These are phyloP conservation scores for Yarrowia porcina DNA, from an alignment of 805 yeast species.

Conservation along the genomic window DNA sequence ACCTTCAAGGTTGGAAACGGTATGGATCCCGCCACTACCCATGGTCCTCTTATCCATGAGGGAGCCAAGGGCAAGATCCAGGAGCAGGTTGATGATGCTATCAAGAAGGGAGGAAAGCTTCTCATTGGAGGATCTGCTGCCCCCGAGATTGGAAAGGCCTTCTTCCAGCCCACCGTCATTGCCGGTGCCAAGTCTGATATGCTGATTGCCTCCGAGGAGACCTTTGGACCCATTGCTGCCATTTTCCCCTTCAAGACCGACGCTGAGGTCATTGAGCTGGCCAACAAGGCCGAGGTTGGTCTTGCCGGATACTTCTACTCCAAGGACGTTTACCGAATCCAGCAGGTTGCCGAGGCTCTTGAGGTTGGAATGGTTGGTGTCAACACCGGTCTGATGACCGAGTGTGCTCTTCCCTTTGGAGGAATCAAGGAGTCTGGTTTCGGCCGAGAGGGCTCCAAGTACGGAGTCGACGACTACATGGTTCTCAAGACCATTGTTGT, in stretches of 20 bases:
- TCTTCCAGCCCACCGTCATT: constrained; percentile 66
- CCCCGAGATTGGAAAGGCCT: constrained; percentile 56
- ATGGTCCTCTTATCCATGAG: constrained; percentile 71
- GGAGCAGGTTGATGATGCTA: constrained; percentile 64
- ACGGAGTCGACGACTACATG: constrained; percentile 72
- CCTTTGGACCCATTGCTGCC: constrained; percentile 80
- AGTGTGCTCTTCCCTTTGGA: constrained; percentile 51
- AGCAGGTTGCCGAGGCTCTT: constrained; percentile 62
- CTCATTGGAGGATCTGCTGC: constrained; percentile 58
- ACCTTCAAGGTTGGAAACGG: constrained; percentile 61
- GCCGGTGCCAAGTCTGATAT: constrained; percentile 57
- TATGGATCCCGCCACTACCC: constrained; percentile 54
- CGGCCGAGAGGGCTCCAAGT: constrained; percentile 76
- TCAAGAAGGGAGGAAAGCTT: constrained; percentile 59
- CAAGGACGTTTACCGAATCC: constrained; percentile 50
- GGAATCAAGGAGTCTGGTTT: constrained; percentile 77
- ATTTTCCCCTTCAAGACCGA: constrained; percentile 61
- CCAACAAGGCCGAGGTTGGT: constrained; percentile 69
- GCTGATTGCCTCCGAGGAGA: constrained; percentile 63
- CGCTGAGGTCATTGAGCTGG: constrained; percentile 58
- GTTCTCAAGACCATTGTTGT: constrained; percentile 59
- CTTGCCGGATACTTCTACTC: constrained; percentile 75
- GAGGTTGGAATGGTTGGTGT: constrained; percentile 81
- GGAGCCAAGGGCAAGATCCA: constrained; percentile 60
- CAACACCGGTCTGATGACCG: constrained; percentile 71